A percentile compares a stretch with the other conserved stretches of the same genome.
These are phyloP conservation scores for Candida coquimbonensis DNA, from an alignment of 805 yeast genomes.

Conservation along the genomic window DNA sequence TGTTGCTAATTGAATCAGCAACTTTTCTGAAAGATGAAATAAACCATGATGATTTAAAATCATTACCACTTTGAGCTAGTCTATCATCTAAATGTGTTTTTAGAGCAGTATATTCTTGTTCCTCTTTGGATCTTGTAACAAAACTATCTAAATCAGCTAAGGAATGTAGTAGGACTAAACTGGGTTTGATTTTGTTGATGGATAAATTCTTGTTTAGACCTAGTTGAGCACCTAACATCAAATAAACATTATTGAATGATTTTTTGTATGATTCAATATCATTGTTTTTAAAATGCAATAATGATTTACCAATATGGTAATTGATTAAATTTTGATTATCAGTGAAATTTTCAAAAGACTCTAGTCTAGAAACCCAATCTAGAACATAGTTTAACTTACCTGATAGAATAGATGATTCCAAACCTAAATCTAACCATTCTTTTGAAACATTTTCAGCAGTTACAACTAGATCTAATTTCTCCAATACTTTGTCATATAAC, in stretches of 20 bases:
- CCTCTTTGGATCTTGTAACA: neutral
- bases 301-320: constrained; percentile 59
- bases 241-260: constrained; percentile 45
- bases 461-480: constrained; percentile 15
- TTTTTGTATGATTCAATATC: constrained; percentile 29
- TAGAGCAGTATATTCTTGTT: neutral
- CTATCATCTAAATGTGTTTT: constrained; percentile 16
- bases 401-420: constrained; percentile 66
- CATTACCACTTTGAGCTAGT: constrained; percentile 34
- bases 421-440: constrained; percentile 61
- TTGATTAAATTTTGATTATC: constrained; percentile 50
- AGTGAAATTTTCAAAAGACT: constrained; percentile 33
- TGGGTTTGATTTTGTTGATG: constrained; percentile 39
- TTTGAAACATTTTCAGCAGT: constrained; percentile 6
- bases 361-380: constrained; percentile 54
- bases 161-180: constrained; percentile 51
- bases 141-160: constrained; percentile 45
- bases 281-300: constrained; percentile 35
- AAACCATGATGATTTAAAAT: constrained; percentile 54
- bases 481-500: constrained; percentile 47
- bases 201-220: constrained; percentile 43
- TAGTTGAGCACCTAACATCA: constrained; percentile 54
- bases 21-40: constrained; percentile 54
- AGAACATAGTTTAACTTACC: constrained; percentile 45
- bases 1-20: constrained; percentile 27